Evolutionary conservation across 1,284 basidiomycete genomes (phyloP).

Genomic region (Phylloporus sp.): DNA sequence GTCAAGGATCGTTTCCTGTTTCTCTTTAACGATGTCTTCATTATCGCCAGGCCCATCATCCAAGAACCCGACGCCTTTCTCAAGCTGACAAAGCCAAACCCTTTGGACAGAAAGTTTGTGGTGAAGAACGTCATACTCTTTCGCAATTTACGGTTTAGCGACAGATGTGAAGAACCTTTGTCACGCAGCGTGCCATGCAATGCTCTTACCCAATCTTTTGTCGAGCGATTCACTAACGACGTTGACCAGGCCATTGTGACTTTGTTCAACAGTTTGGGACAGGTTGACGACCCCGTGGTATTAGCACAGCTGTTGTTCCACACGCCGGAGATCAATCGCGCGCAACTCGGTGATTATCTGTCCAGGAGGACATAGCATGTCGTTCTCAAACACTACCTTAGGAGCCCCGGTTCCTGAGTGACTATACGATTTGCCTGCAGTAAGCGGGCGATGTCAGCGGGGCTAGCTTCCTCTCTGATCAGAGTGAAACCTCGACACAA

Average conservation of each 20-base stretch:
- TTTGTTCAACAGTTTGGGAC: slow-evolving; percentile 61
- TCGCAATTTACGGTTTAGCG: slow-evolving; percentile 68
- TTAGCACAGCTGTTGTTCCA: slow-evolving; percentile 87
- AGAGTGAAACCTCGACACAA: slow-evolving; percentile 22
- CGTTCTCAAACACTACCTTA: slow-evolving; percentile 82
- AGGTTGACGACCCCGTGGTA: slow-evolving; percentile 63
- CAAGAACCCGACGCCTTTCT: slow-evolving; percentile 64
- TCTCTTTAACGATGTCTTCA: slow-evolving; percentile 92
- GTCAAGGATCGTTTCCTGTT: slow-evolving; percentile 97
- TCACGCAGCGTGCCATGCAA: slow-evolving; percentile 52
- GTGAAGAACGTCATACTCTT: slow-evolving; percentile 89
- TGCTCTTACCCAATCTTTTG: slow-evolving; percentile 69
- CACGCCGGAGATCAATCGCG: slow-evolving; percentile 83
- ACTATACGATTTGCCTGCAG: too few relatives aligned
- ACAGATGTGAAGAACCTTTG: slow-evolving; percentile 63
- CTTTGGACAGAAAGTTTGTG: slow-evolving; percentile 81
- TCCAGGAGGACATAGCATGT: slow-evolving; percentile 70
- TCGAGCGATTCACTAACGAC: slow-evolving; percentile 74
- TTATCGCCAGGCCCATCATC: slow-evolving; percentile 79
- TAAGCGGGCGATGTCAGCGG: too few relatives aligned
- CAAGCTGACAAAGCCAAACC: slow-evolving; percentile 63
- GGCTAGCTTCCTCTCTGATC: too few relatives aligned
- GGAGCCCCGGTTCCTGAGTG: too few relatives aligned
- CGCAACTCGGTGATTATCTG: slow-evolving; percentile 84
- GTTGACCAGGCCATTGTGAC: slow-evolving; percentile 72